Base-by-base conservation (phyloP, 2,329 filamentous ascomycete genomes). In the Diaporthe batatas region DNA sequence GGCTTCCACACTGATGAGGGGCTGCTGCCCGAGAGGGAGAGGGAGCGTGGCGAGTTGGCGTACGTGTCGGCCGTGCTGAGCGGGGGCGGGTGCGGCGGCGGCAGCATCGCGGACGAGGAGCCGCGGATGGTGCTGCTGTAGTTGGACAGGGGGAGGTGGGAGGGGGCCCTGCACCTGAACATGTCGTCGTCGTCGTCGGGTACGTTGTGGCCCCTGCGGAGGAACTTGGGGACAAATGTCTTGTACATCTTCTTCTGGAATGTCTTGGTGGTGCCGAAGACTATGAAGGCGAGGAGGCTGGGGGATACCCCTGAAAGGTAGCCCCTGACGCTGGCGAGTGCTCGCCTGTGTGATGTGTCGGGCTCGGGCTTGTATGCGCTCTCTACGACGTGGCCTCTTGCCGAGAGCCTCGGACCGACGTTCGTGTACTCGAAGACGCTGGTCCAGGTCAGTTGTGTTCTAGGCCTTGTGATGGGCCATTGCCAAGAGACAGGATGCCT, bases 301-400 rank as follows among this genome's bases (percentile, higher is more conserved):
- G 77, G 73, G 3, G 77, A 76, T 2, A 78, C 77, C 3, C 78
- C 79, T 6, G 78, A 78, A 6, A 80, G 73, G 49, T 79, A 80
- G 32, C 72, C 72, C 23, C 58, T 71, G n/a, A 75, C 72, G 54
- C 69, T 73, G 36, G 70, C 54, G 21, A 71, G 68, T 0, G 74
- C 74, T 12, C 73, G 73, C 10, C 51, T 39, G 34, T 44, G 25
- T 32, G 67, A 71, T 21, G 69, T 34, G 64, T 75, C 71, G 8
- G 74, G 74, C 11, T 57, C 68, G 34, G 55, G 42, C n/a, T 70
- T 65, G 67, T 65, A n/a, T 29, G 73, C 70, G 80, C 86, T 75
- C 82, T 83, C 76, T 79, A 83, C 74, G 65, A 78, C 87, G 16
- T 58, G 53, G 10, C 51, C 59, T 11, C 54, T 70, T 18, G 67